Conservation (phyloP, 1,139 yeast species). For the Taphrina deformans region DNA sequence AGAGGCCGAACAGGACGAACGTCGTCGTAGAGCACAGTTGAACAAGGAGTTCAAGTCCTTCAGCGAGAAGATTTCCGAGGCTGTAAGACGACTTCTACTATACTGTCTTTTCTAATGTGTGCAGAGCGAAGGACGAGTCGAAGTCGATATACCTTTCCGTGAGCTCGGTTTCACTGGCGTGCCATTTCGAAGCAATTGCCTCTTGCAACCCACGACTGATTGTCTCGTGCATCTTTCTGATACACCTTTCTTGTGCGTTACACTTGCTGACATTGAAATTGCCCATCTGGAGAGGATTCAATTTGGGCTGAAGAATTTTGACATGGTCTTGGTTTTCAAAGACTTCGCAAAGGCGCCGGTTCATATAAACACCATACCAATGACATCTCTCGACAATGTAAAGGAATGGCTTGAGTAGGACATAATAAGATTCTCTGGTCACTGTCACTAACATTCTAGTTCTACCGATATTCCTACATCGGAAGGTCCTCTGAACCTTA, state of each 20-base stretch:
- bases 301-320: conserved; percentile 94
- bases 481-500: conserved; percentile 93
- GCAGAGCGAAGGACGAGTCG: conserved; percentile 54
- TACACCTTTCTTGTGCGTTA: conserved; percentile 90
- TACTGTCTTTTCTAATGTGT: not conserved
- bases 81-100: conserved; percentile 52
- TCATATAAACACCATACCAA: conserved; percentile 91
- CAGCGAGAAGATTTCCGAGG: conserved; percentile 87
- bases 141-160: conserved; percentile 90
- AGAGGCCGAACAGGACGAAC: conserved; percentile 98
- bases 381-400: conserved; percentile 85
- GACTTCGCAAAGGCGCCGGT: conserved; percentile 85
- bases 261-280: conserved; percentile 86
- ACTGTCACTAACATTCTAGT: not conserved
- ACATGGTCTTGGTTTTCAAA: conserved; percentile 89
- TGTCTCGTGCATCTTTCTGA: conserved; percentile 91
- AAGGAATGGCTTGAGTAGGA: conserved; percentile 80
- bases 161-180: conserved; percentile 98
- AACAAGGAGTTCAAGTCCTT: conserved; percentile 89
- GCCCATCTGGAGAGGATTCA: conserved; percentile 97
- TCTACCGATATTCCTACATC: conserved; percentile 77
- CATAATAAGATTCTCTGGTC: not conserved
- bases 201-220: conserved; percentile 96
- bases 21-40: conserved; percentile 82
- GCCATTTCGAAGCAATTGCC: conserved; percentile 89